phyloP scores from a whole-genome alignment of 2,329 filamentous ascomycete genomes.

The Fusarium sp. region DNA sequence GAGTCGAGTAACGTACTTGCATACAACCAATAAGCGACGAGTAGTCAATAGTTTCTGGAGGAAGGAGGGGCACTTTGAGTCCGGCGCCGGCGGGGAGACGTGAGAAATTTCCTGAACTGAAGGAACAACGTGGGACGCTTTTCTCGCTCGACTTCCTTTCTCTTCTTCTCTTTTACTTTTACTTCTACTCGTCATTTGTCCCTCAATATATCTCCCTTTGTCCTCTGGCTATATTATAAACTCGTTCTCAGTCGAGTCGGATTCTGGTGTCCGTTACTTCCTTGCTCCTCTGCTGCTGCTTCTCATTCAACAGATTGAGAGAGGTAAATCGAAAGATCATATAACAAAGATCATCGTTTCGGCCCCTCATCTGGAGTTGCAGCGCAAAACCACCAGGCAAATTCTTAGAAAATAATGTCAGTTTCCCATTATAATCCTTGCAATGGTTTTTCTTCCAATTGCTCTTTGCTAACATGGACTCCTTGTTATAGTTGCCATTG shows the following conservation, averaged over 20 bases:
- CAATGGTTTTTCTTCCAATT: constrained; percentile 7
- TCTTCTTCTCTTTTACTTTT: constrained; percentile 7
- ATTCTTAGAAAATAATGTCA: constrained; percentile 25
- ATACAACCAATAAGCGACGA: constrained; percentile 37
- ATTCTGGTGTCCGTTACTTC: constrained; percentile 21
- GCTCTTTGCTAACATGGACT: constrained; percentile 30
- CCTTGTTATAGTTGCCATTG: constrained; percentile 21
- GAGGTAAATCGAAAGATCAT: constrained; percentile 37
- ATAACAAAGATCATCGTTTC: constrained; percentile 42
- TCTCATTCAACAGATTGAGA: constrained; percentile 47
- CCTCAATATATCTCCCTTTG: constrained; percentile 26
- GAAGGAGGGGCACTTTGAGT: constrained; percentile 38
- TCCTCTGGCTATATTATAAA: constrained; percentile 7
- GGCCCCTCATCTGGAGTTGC: constrained; percentile 48
- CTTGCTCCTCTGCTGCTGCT: constrained; percentile 46
- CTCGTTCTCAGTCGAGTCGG: constrained; percentile 1
- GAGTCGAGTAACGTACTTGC: constrained; percentile 13
- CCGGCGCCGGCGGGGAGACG: constrained; percentile 20
- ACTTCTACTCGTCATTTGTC: constrained; percentile 31
- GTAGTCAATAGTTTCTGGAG: constrained; percentile 20
- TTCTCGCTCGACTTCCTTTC: constrained; percentile 22
- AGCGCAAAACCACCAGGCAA: constrained; percentile 37
- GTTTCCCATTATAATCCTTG: constrained; percentile 11
- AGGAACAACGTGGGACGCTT: constrained; percentile 31
- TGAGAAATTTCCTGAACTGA: constrained; percentile 45